Evolutionary conservation across 768 basidiomycete species (phyloP).

Genomic region (Baorangia bicolor): DNA sequence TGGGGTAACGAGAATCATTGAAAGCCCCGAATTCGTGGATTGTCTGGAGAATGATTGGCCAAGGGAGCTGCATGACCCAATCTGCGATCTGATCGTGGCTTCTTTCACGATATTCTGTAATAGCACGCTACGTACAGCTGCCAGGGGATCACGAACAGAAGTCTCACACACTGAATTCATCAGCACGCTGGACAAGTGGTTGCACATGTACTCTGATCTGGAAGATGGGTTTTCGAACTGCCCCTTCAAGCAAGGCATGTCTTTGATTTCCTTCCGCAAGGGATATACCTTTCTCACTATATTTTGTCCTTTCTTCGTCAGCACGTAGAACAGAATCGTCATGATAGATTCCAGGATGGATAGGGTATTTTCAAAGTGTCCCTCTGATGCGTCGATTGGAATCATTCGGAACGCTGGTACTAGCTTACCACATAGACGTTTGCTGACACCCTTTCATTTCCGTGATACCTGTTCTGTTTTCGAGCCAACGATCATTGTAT

Average conservation of each 20-base stretch:
- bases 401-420: too few species aligned
- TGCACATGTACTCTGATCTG: not conserved
- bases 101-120: not conserved
- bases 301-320: too few species aligned
- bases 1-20: too few species aligned
- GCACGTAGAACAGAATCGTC: not conserved
- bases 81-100: not conserved
- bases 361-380: too few species aligned
- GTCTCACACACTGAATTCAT: not conserved
- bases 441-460: too few species aligned
- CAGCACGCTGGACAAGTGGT: not conserved
- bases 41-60: not conserved
- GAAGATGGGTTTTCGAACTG: conserved; percentile 1
- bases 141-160: not conserved
- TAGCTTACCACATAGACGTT: too few species aligned
- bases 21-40: too few species aligned
- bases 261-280: not conserved
- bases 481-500: too few species aligned
- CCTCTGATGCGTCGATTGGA: too few species aligned
- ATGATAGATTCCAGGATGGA: too few species aligned
- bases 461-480: too few species aligned
- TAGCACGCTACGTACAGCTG: not conserved
- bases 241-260: not conserved
- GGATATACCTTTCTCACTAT: not conserved
- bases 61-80: not conserved